Percentiles rank a stretch among this genome's conserved stretches.
These are phyloP conservation scores for Glycine soja DNA, from an alignment of 306 rosid species.

Conservation along the genomic window DNA sequence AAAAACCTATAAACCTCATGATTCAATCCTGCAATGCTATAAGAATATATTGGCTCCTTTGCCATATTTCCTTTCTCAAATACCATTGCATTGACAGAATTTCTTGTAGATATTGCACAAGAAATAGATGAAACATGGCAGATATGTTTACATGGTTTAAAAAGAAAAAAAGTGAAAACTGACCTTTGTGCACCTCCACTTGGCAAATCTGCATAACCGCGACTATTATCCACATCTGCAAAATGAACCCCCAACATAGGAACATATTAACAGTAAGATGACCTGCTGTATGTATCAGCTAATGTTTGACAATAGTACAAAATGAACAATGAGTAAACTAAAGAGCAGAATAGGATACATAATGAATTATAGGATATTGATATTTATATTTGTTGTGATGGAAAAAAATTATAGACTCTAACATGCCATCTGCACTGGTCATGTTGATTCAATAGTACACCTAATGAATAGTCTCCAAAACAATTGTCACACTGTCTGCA, in stretches of 20 bases:
- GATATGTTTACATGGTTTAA: slow-evolving; percentile 13
- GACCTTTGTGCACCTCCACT: slow-evolving; percentile 55
- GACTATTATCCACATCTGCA: slow-evolving; percentile 50
- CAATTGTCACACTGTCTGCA: background rate
- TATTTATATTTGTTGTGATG: background rate
- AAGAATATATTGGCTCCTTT: slow-evolving; percentile 17
- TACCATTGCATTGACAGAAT: slow-evolving; percentile 24
- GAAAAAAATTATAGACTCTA: background rate
- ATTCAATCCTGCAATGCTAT: slow-evolving; percentile 23
- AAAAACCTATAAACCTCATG: slow-evolving; percentile 25
- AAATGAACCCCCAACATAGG: slow-evolving; percentile 9
- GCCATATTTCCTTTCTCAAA: slow-evolving; percentile 31
- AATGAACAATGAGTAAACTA: background rate
- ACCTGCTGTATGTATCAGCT: background rate
- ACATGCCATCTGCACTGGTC: background rate
- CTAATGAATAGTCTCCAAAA: slow-evolving; percentile 14
- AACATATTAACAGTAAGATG: slow-evolving; percentile 27
- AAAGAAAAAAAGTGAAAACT: slow-evolving; percentile 15
- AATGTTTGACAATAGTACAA: background rate
- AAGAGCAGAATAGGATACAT: no score
- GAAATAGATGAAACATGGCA: slow-evolving; percentile 23
- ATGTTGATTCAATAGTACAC: background rate
- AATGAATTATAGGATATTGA: background rate
- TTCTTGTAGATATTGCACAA: background rate
- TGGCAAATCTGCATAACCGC: slow-evolving; percentile 49